phyloP scores from a whole-genome alignment of 345 rosid species.

The Ricinus communis region DNA sequence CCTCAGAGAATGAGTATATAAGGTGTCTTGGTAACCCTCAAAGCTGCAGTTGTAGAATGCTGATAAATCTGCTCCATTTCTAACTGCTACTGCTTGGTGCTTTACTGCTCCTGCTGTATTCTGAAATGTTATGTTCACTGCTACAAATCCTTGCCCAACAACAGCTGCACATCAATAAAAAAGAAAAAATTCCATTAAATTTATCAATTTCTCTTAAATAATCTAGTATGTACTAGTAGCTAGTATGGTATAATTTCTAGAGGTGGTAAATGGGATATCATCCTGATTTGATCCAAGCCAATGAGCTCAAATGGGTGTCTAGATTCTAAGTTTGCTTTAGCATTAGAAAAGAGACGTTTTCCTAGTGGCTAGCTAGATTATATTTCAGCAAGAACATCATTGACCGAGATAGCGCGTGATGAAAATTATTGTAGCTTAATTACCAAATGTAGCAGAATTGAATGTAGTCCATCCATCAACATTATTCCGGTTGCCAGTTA shows the following conservation, averaged over 20 bases:
- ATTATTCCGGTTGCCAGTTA: constrained; percentile 50
- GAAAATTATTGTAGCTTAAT: neutral
- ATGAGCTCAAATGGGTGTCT: too few species aligned
- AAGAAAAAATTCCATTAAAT: too few species aligned
- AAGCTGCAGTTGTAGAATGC: constrained; percentile 38
- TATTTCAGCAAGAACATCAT: too few species aligned
- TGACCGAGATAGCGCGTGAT: neutral
- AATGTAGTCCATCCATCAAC: constrained; percentile 53
- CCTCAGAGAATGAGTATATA: constrained; percentile 50
- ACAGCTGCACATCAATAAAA: constrained; percentile 31
- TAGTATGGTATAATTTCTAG: too few species aligned
- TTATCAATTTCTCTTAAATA: neutral
- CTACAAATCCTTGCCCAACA: constrained; percentile 45
- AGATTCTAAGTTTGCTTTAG: too few species aligned
- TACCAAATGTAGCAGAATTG: constrained; percentile 59
- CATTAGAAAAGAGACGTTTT: too few species aligned
- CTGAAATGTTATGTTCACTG: constrained; percentile 46
- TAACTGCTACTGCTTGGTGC: constrained; percentile 57
- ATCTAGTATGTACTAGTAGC: too few species aligned
- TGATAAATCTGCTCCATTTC: constrained; percentile 53
- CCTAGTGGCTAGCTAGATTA: too few species aligned
- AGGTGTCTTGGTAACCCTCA: constrained; percentile 58
- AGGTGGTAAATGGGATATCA: too few species aligned
- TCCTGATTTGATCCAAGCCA: too few species aligned
- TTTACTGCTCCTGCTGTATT: constrained; percentile 59